Base-by-base conservation (phyloP, 116 monocot species). In the Trichopus zeylanicus region DNA sequence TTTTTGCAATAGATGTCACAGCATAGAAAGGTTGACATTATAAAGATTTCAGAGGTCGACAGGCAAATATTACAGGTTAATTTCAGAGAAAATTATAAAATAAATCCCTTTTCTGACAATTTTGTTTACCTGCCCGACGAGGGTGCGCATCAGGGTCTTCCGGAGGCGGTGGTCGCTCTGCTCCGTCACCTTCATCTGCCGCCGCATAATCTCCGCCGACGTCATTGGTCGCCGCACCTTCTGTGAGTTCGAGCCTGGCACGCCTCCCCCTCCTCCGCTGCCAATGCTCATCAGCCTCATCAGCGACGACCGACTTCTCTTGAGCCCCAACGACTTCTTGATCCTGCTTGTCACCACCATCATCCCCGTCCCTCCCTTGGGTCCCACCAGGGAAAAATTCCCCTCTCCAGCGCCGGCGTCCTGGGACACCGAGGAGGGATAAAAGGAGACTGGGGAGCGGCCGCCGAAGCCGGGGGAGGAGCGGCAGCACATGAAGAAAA, bases 401-500 rank as follows among this genome's bases (percentile, higher is more conserved):
- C 7, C 51, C 37, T 28, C 32, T 1, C 13, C 58, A 8, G 21
- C 64, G n/a, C 25, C 56, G 54, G 19, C 49, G 23, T 49, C 23
- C 8, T 49, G 22, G 19, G 49, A 23, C 8, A 64, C 19, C 26
- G 65, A 64, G 19, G 53, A 30, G 0, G 77, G 57, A 48, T 81
- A 78, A 55, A 64, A 88, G 10, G 65, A 60, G 8, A 77, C 52
- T 19, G 82, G 38, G 27, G 81, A 31, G 20, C 76, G 66, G 22
- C 47, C 62, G 19, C 75, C 81, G 65, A 93, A 93, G 15, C 87
- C 86, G 15, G 90, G 79, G 34, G 81, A 84, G 23, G 90, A 81
- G 58, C 95, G 77, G 79, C 95, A 95, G 4, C 72, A 83, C 65
- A 72, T 74, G 77, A 95, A 95, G 90, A 95, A 95, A 25, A 95